A percentile compares a stretch with the other conserved stretches of the same genome.
Conservation (phyloP, 192 early-diverging fungal species). For the Mortierella antarctica region DNA sequence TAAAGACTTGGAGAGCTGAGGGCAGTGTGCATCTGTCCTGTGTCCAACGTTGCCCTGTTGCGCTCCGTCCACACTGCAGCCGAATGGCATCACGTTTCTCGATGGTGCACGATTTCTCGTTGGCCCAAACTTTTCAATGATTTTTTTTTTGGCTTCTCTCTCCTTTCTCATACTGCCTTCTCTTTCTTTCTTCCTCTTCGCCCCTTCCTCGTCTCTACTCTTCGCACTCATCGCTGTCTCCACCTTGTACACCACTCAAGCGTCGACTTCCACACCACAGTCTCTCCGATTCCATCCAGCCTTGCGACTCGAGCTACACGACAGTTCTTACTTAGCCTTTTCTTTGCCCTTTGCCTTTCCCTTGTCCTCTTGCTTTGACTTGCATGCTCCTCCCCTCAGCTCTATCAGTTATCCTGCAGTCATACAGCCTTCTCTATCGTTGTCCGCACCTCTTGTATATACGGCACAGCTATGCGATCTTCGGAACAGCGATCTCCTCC, state of each 20-base stretch:
- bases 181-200: neutral
- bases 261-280: too few relatives aligned
- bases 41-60: neutral
- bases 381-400: neutral
- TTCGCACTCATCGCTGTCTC: neutral
- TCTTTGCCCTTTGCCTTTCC: neutral
- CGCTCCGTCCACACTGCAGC: neutral
- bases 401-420: neutral
- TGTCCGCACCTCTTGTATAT: neutral
- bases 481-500: constrained; percentile 1
- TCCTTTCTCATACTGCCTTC: neutral
- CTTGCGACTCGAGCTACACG: too few relatives aligned
- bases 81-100: constrained; percentile 15
- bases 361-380: neutral
- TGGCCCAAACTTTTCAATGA: neutral
- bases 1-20: neutral
- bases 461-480: constrained; percentile 4
- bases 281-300: too few relatives aligned
- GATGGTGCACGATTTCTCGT: neutral
- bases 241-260: too few relatives aligned
- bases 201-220: neutral
- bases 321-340: neutral
- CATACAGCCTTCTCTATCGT: neutral
- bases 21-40: neutral
- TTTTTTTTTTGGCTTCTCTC: neutral